Evolutionary conservation across 768 basidiomycete genomes (phyloP).

Genomic region (Suillus americanus): DNA sequence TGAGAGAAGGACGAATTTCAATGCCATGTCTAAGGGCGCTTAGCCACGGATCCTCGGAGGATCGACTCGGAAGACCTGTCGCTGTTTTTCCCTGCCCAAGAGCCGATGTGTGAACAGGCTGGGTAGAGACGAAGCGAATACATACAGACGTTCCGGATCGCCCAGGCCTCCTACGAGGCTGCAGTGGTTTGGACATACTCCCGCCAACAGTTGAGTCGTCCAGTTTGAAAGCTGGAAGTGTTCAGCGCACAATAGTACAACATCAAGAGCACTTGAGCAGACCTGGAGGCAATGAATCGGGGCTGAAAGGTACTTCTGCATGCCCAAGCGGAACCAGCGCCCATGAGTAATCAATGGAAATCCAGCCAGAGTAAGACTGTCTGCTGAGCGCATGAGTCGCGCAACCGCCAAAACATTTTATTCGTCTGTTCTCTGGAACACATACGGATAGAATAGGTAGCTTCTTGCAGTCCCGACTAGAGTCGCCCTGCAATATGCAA

Average conservation of each 20-base stretch:
- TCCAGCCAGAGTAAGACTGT: not conserved
- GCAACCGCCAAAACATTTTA: not conserved
- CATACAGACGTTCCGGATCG: not conserved
- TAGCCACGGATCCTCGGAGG: not conserved
- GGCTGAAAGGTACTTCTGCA: not conserved
- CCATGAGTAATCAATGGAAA: not conserved
- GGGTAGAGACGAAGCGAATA: not conserved
- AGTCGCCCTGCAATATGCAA: conserved; percentile 1
- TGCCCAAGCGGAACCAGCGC: not conserved
- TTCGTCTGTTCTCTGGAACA: not conserved
- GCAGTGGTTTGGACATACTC: not conserved
- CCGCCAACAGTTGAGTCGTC: not conserved
- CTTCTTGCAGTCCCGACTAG: not conserved
- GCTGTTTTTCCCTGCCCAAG: not conserved
- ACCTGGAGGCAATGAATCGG: not conserved
- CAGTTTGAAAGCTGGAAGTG: not conserved
- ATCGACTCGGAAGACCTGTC: not conserved
- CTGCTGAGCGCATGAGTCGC: not conserved
- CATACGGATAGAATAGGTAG: not conserved
- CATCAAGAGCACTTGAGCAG: not conserved
- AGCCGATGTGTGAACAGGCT: not conserved
- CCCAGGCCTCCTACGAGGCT: not conserved
- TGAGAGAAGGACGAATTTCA: not conserved
- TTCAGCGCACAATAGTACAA: not conserved
- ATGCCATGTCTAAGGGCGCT: not conserved